These are phyloP conservation scores for Hypocreales sp. DNA, from an alignment of 2,329 filamentous ascomycete genomes.

Conservation along the genomic window DNA sequence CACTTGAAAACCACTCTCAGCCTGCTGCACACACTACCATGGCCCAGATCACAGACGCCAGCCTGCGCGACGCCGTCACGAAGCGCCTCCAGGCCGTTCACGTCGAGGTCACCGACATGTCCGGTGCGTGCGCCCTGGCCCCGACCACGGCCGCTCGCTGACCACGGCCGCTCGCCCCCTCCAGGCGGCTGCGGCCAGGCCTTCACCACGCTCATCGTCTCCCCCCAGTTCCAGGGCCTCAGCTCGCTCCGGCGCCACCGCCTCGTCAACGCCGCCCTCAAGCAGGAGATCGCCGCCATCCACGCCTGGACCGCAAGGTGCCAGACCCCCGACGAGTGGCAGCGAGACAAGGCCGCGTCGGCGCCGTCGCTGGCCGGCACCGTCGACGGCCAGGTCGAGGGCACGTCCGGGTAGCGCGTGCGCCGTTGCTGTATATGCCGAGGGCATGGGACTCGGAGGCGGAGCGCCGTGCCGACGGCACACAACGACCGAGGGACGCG, in stretches of 20 bases:
- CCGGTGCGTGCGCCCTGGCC: constrained; percentile 42
- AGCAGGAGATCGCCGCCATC: constrained; percentile 76
- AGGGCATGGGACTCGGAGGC: too few species aligned
- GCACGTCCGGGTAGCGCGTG: too few species aligned
- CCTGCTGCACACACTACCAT: constrained; percentile 1
- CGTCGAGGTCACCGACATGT: constrained; percentile 84
- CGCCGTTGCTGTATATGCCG: too few species aligned
- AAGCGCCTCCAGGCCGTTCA: constrained; percentile 58
- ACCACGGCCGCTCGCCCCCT: too few species aligned
- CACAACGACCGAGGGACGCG: too few species aligned
- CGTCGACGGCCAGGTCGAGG: constrained; percentile 24
- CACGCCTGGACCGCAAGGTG: constrained; percentile 95
- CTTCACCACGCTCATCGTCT: constrained; percentile 45
- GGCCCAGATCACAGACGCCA: constrained; percentile 51
- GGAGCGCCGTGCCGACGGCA: too few species aligned
- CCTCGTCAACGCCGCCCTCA: constrained; percentile 69
- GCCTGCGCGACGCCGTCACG: constrained; percentile 52
- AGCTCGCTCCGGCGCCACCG: constrained; percentile 72
- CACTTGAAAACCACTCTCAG: constrained; percentile 1
- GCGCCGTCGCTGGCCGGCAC: constrained; percentile 28
- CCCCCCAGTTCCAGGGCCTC: constrained; percentile 53
- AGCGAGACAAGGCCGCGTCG: constrained; percentile 37
- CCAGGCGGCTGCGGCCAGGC: constrained; percentile 46
- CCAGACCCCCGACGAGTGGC: constrained; percentile 81
- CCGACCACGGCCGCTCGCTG: too few species aligned